These are phyloP conservation scores for Talaromyces islandicus DNA, from an alignment of 2,329 filamentous ascomycete genomes.

Conservation along the genomic window DNA sequence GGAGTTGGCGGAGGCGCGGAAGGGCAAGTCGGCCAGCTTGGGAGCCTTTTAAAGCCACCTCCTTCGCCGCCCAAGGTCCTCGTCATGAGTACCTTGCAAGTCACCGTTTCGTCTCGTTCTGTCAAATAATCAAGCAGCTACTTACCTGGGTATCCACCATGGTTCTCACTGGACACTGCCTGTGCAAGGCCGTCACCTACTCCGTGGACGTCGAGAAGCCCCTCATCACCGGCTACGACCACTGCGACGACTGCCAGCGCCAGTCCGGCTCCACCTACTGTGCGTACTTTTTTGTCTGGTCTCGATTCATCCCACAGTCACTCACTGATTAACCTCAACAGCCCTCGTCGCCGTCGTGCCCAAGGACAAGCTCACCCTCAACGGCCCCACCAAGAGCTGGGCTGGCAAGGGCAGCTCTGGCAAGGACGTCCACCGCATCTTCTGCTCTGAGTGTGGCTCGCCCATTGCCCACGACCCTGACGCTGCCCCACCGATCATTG, in stretches of 20 bases:
- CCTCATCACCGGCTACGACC: constrained; percentile 55
- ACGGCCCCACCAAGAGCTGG: constrained; percentile 60
- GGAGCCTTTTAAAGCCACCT: neutral
- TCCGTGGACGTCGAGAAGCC: constrained; percentile 44
- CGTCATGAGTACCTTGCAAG: neutral
- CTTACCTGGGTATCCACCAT: constrained; percentile 47
- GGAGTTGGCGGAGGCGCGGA: no score
- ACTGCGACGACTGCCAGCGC: constrained; percentile 68
- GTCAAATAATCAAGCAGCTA: neutral
- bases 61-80: neutral
- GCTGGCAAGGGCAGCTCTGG: constrained; percentile 56
- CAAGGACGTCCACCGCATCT: constrained; percentile 60
- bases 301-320: neutral
- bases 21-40: no score
- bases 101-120: neutral
- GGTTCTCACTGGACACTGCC: constrained; percentile 64
- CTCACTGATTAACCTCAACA: constrained; percentile 22
- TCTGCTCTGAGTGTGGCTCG: constrained; percentile 64
- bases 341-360: constrained; percentile 60
- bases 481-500: constrained; percentile 64
- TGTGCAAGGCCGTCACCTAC: constrained; percentile 68
- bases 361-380: constrained; percentile 59
- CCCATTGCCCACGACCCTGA: constrained; percentile 67
- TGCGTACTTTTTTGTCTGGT: constrained; percentile 5
- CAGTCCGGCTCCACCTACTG: constrained; percentile 64